phyloP scores from a whole-genome alignment of 2,329 filamentous ascomycete genomes.

The Zalaria sp. region DNA sequence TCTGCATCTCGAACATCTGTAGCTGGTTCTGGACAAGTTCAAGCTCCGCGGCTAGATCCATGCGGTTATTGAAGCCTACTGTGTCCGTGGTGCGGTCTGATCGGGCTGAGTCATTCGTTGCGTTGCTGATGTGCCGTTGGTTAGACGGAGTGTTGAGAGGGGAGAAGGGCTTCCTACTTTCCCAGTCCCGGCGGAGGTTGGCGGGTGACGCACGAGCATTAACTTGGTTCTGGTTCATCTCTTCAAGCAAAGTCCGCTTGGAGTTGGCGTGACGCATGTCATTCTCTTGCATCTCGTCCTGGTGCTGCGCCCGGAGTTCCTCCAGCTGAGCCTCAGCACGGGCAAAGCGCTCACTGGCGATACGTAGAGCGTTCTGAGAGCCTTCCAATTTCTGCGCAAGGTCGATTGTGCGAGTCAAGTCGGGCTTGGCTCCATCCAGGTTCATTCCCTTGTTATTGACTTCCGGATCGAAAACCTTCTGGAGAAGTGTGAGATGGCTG shows the following conservation, averaged over 20 bases:
- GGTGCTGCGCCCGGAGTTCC: slow-evolving; percentile 60
- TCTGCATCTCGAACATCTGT: slow-evolving; percentile 89
- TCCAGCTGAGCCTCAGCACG: slow-evolving; percentile 73
- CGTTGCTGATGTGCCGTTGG: slow-evolving; percentile 53
- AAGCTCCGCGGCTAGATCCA: slow-evolving; percentile 81
- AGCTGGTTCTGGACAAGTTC: slow-evolving; percentile 90
- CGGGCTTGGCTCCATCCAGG: slow-evolving; percentile 54
- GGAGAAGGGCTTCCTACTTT: slow-evolving; percentile 52
- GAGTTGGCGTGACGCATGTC: slow-evolving; percentile 47
- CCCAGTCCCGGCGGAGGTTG: slow-evolving; percentile 48
- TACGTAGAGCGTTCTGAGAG: slow-evolving; percentile 73
- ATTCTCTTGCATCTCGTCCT: slow-evolving; percentile 54
- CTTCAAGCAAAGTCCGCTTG: slow-evolving; percentile 65
- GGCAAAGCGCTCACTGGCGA: slow-evolving; percentile 65
- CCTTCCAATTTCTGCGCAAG: slow-evolving; percentile 77
- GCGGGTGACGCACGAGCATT: slow-evolving; percentile 59
- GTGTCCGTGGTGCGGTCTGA: slow-evolving; percentile 81
- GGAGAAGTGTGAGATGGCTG: slow-evolving; percentile 63
- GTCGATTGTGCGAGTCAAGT: slow-evolving; percentile 54
- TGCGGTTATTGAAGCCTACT: slow-evolving; percentile 68
- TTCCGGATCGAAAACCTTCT: slow-evolving; percentile 76
- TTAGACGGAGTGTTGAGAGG: slow-evolving; percentile 58
- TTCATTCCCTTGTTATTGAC: slow-evolving; percentile 16
- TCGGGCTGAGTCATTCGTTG: slow-evolving; percentile 59
- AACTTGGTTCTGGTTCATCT: slow-evolving; percentile 73